Evolutionary conservation across 345 rosid genomes (phyloP), one percentile per base, ranked within the genome.

Genomic region (Pistacia integerrima): DNA sequence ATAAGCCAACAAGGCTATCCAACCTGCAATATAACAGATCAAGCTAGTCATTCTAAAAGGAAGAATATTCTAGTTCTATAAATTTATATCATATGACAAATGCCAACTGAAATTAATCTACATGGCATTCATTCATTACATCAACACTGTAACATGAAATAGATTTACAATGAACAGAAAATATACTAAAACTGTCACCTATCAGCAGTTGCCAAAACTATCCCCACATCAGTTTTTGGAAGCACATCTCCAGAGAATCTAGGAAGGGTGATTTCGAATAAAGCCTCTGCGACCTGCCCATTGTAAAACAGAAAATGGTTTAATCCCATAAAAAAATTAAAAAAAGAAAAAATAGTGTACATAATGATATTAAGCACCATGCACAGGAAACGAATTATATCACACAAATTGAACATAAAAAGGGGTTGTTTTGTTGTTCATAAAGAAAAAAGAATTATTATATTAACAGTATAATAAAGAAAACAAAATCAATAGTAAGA

Each of bases 1-100:
- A 95, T 81, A 95, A 84, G 77, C 99, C 97, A 74, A 93, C 90
- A 77, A 93, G 97, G 81, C 98, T 90, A 86, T 95, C 98, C 82
- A 95, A 76, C 83, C 99, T 95, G 91, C 74, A 84, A 75, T 55
- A 71, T 20, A 63, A 65, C 36, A 64, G 22, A 76, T 74, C 64
- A 63, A 49, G 67, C 80, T 67, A 68, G 38, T 74, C 25, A 25
- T 36, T 17, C 22, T 64, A 18, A 79, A 56, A 20, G 55, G 70
- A 13, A 60, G 71, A 59, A 38, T 56, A 28, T 74, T 70, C 51
- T 20, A 17, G n/a, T 49, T 63, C 60, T 41, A 41, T 8, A 7
- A 41, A 41, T 41, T 41, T 41, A 41, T 41, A 41, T 41, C 46
- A 41, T 41, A 41, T 41, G 46, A 41, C 6, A 41, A 5, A 41